phyloP scores from a whole-genome alignment of 2,329 filamentous ascomycete genomes.

The Herpomyces periplanetae region DNA sequence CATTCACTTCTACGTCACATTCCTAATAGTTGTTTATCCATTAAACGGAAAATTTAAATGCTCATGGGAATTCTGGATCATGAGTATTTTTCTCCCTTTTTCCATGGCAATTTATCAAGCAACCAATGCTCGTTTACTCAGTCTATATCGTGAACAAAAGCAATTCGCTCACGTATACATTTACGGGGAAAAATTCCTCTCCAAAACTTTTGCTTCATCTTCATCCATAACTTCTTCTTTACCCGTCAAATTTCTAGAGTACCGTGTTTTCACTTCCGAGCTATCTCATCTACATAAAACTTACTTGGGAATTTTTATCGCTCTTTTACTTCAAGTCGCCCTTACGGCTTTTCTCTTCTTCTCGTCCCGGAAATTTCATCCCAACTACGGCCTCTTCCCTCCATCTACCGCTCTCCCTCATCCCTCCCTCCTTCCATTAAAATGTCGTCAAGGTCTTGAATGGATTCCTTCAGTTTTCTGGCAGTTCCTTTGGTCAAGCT shows the following conservation, averaged over 20 bases:
- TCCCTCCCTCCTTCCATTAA: constrained; percentile 1
- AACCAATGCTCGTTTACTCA: constrained; percentile 18
- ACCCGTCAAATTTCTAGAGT: constrained; percentile 4
- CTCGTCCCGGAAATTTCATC: constrained; percentile 22
- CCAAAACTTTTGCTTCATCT: constrained; percentile 12
- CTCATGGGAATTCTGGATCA: constrained; percentile 20
- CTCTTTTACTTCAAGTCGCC: constrained; percentile 11
- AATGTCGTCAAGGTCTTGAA: too few species aligned
- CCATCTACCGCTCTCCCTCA: too few species aligned
- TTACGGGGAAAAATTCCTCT: too few species aligned
- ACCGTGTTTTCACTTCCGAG: constrained; percentile 8
- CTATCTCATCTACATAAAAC: constrained; percentile 13
- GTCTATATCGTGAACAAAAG: too few species aligned
- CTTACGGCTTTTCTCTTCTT: constrained; percentile 19
- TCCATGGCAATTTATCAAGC: constrained; percentile 25
- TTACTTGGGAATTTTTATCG: constrained; percentile 13
- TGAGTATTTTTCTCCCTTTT: constrained; percentile 21
- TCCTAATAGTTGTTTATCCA: constrained; percentile 9
- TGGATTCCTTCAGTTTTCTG: constrained; percentile 21
- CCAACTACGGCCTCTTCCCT: constrained; percentile 14
- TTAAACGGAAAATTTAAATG: constrained; percentile 10
- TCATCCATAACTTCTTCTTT: constrained; percentile 4
- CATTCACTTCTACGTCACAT: constrained; percentile 10
- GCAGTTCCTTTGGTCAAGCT: constrained; percentile 22
- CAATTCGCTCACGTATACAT: constrained; percentile 1